Evolutionary conservation across 805 yeast species (phyloP), one percentile per base, ranked within the genome.

Genomic region (Wickerhamiella brachini): DNA sequence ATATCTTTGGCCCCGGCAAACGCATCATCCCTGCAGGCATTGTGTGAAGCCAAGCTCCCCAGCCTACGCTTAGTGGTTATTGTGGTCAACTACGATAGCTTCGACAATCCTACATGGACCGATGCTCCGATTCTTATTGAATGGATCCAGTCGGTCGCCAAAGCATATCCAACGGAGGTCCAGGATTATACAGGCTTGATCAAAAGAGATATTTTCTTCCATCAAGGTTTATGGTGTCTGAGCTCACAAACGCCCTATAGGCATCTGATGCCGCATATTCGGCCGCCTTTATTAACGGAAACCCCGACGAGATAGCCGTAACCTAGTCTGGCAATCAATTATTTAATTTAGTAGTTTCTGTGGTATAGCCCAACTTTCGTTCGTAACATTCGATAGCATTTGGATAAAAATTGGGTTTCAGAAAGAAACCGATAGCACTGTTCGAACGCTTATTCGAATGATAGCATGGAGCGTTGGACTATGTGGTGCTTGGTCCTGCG

Each of bases 171-270:
- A 7, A 51, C 55, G 1, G 59, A 56, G 24, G 57, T 57, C 23
- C 50, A 55, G 29, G 59, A 56, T 37, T 48, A 49, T 39, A 48
- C 54, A 15, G 48, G 53, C 20, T 42, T 50, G 20, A 47, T 57
- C 22, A 50, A 49, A 21, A 53, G 46, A 10, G 54, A 53, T 29
- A 52, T 57, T 15, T 56, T 51, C 54, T 52, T 48, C 38, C 52
- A 57, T 21, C 57, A 56, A 21, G 59, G 61, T 17, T 44, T 55
- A 18, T 57, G 61, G 61, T 49, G 55, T 42, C 51, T 54, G 12
- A 50, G 58, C 2, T 51, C 59, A 2, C 59, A 57, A 18, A 51
- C 56, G 8, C 51, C 47, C 23, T 57, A 49, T 51, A 41, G 51
- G 18, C 31, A 34, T 21, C 51, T 44, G 45, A 47, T 56, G 26